A percentile compares a stretch with the other conserved stretches of the same genome.
Evolutionary conservation across 805 yeast genomes (phyloP).

Genomic region (Saccharomycopsis malanga): DNA sequence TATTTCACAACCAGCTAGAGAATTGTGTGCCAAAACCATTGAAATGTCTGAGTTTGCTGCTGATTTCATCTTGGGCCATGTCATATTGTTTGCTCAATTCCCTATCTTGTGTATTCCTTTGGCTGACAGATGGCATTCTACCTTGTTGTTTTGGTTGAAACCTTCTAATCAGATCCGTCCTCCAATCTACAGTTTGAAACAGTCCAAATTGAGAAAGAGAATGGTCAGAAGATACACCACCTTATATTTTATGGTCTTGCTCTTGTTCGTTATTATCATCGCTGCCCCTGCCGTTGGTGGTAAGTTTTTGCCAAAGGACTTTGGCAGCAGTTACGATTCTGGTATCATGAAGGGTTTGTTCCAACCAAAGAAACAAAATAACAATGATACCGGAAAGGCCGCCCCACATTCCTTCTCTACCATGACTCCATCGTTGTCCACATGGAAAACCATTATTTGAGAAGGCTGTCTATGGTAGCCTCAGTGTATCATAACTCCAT

Average conservation of each 20-base stretch:
- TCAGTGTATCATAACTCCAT: too few species aligned
- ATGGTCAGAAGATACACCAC: conserved; percentile 40
- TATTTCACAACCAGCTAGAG: conserved; percentile 58
- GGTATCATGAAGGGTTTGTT: conserved; percentile 35
- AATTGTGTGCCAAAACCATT: conserved; percentile 51
- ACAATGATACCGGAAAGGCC: conserved; percentile 54
- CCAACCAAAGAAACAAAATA: conserved; percentile 54
- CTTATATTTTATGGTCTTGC: conserved; percentile 37
- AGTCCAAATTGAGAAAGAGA: conserved; percentile 33
- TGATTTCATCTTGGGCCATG: conserved; percentile 55
- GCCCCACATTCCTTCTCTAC: conserved; percentile 31
- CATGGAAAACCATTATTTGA: conserved; percentile 50
- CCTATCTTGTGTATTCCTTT: conserved; percentile 59
- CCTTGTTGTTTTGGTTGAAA: conserved; percentile 59
- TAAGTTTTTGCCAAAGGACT: conserved; percentile 25
- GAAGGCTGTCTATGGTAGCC: too few species aligned
- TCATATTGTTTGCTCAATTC: conserved; percentile 48
- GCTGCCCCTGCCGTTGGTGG: conserved; percentile 42
- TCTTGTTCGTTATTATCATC: conserved; percentile 35
- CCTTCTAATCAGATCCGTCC: conserved; percentile 38
- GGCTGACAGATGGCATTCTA: conserved; percentile 59
- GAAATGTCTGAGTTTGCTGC: conserved; percentile 65
- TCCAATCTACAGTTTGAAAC: conserved; percentile 34
- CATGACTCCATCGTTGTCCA: conserved; percentile 43
- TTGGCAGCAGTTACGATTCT: conserved; percentile 22